Base-by-base conservation (phyloP, 495 filamentous ascomycete genomes). In the Xylaria cubensis region DNA sequence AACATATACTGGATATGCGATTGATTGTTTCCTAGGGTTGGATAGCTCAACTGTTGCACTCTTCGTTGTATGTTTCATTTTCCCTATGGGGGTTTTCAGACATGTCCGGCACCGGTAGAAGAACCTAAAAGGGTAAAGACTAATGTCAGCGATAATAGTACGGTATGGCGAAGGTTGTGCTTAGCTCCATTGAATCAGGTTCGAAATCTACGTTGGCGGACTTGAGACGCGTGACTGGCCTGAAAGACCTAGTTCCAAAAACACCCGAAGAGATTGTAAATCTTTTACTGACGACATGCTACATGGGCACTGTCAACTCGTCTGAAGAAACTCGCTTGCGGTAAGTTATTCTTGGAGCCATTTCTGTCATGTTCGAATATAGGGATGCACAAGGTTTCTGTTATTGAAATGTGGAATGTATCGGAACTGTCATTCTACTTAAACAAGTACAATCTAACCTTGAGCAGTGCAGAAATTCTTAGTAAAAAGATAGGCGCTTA, bases 171-270 rank as follows among this genome's bases (percentile, higher is more conserved):
- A 82, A 78, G 3, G 84, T 92, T 12, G 84, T 90, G 34, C 48
- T 69, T 1, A 48, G 67, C 21, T 65, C 71, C 8, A 73, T 76
- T 17, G 66, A 83, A 15, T n/a, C 26, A 5, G 68, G 68, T 15
- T 70, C 68, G 3, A 55, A 64, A 50, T 44, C 58, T 0, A 70
- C 68, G 3, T 32, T 70, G 17, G 59, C 58, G 1, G 46, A 70
- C 24, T 42, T 70, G 93, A 59, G 92, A 92, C 32, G 93, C 92
- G 7, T 82, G 78, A 17, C 70, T 74, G 4, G 79, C 87, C 0
- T 89, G 91, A 74, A 93, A 82, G 41, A 80, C 93, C 17, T 91
- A 91, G 5, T 80, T 95, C 24, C 95, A 95, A 39, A 42, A 10
- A 53, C 46, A 24, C 64, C 64, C 9, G 64, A 62, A 62, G 34